Evolutionary conservation across 2,329 filamentous ascomycete genomes (phyloP).

Genomic region (Trichoderma atroviride): DNA sequence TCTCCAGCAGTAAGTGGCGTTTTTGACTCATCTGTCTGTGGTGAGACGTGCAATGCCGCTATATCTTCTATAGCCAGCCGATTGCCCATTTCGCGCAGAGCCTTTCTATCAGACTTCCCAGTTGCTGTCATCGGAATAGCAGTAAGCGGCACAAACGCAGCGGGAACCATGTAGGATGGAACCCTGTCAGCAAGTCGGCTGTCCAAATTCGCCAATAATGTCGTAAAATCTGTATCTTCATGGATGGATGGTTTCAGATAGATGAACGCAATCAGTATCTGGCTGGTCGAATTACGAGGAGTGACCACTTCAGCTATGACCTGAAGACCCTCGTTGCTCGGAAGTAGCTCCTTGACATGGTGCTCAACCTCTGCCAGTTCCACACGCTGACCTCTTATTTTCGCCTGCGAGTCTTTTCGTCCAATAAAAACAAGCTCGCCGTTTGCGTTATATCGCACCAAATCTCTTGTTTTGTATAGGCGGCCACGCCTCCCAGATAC

Average conservation of each 20-base stretch:
- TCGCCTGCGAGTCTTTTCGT: constrained; percentile 60
- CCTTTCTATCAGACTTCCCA: constrained; percentile 2
- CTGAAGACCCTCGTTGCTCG: not conserved
- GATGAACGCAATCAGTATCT: not conserved
- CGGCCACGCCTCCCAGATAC: not conserved
- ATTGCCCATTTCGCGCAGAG: not conserved
- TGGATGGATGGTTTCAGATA: not conserved
- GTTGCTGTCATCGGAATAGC: not conserved
- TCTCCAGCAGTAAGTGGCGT: not conserved
- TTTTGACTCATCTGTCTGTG: not conserved
- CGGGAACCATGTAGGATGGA: constrained; percentile 27
- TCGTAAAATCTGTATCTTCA: not conserved
- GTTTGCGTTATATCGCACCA: constrained; percentile 47
- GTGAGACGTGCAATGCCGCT: not conserved
- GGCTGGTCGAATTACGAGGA: not conserved
- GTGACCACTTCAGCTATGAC: not conserved
- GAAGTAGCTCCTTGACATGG: constrained; percentile 28
- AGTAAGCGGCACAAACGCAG: constrained; percentile 23
- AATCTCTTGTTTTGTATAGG: constrained; percentile 48
- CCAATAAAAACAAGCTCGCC: constrained; percentile 50
- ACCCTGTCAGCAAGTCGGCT: not conserved
- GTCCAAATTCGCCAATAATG: not conserved
- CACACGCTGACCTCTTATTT: constrained; percentile 59
- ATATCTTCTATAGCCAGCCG: not conserved
- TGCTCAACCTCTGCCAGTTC: constrained; percentile 42